Evolutionary conservation across 2,329 filamentous ascomycete genomes (phyloP), one percentile per base, ranked within the genome.

Genomic region (Penicillium sp.): DNA sequence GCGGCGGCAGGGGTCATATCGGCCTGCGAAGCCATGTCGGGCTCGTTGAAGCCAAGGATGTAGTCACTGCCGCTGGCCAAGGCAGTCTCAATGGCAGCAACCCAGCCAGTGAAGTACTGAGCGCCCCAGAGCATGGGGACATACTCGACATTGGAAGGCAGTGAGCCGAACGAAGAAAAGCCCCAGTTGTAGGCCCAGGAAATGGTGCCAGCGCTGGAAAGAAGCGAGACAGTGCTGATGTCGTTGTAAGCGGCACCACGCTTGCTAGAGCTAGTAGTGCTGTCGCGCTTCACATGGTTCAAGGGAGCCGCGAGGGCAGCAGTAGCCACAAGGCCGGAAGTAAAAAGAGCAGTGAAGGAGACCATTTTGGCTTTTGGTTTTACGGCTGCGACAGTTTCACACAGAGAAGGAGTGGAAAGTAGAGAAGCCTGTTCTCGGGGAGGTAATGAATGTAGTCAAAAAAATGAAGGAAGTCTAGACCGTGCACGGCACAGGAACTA

Each of bases 151-250:
- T 66, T 65, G 4, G 54, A 53, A 28, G 72, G 64, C 5, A 73
- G 55, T 6, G 33, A 43, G 16, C 74, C 74, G 28, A 54, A 59
- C 23, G 64, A 39, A 21, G 54, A 54, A 42, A 63, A 53, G 42
- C 65, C 74, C 76, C 76, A 79, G 65, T 78, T 74, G 65, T 78
- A 77, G 33, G 71, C 72, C 76, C 76, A 79, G 38, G 66, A 65
- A 47, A 74, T 62, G 21, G 56, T 41, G 24, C 60, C 63, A 43
- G 56, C 61, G 43, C 53, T 56, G 47, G 59, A 46, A 47, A 78
- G 72, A 13, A 68, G 47, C 24, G 58, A n/a, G 10, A 73, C 64
- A 33, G 69, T 58, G 21, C 59, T 55, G 34, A 65, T 61, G 34
- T 71, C 63, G 57, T 76, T 78, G 70, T 77, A 79, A 49, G 66